Conservation (phyloP, 257 asterid genomes). For the Avicennia marina region DNA sequence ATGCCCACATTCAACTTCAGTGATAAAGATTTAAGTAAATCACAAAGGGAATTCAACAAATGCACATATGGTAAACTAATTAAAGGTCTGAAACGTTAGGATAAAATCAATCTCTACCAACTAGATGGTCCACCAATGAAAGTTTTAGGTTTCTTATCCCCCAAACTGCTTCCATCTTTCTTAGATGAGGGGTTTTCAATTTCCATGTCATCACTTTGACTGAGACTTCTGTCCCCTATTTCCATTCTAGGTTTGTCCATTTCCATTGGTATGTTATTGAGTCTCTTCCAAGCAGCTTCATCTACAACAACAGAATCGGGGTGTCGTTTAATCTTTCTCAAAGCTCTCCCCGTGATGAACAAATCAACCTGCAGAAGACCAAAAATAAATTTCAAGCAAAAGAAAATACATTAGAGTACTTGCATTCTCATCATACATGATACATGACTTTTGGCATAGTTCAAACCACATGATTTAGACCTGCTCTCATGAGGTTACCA, state of each 20-base stretch:
- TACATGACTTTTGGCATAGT: no score
- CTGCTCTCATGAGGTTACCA: no score
- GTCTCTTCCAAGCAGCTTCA: constrained; percentile 27
- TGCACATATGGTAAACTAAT: neutral
- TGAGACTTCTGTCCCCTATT: constrained; percentile 13
- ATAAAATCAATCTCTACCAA: constrained; percentile 36
- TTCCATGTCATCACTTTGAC: constrained; percentile 35
- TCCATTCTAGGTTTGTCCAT: constrained; percentile 32
- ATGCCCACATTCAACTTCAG: no score
- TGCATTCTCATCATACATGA: no score
- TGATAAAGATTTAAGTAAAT: neutral
- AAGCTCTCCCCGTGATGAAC: constrained; percentile 60
- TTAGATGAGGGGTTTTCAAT: constrained; percentile 33
- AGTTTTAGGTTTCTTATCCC: constrained; percentile 31
- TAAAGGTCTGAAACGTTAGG: neutral
- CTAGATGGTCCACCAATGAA: constrained; percentile 64
- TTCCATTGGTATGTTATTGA: constrained; percentile 28
- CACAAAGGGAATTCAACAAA: neutral
- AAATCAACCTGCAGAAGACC: constrained; percentile 57
- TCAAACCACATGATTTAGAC: no score
- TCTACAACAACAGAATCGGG: constrained; percentile 41
- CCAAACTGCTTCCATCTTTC: constrained; percentile 38
- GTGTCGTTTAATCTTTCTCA: constrained; percentile 74
- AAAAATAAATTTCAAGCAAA: neutral
- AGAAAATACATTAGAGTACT: no score